Base-by-base conservation (phyloP, 176 grass and related monocot species). In the Eleusine indica region DNA sequence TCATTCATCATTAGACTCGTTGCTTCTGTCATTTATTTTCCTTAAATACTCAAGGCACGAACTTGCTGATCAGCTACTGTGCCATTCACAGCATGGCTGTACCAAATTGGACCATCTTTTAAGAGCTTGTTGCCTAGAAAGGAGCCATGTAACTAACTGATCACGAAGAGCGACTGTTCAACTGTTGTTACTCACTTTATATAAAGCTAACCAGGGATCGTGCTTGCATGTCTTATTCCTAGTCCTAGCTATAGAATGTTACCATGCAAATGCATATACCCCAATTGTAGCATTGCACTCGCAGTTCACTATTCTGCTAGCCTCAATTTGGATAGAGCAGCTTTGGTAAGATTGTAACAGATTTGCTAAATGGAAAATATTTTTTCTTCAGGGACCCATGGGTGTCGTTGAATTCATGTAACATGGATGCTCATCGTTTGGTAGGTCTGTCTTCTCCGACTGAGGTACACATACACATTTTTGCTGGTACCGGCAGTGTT, bases 401-500 rank as follows among this genome's bases (percentile, higher is more conserved):
- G 94, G 71, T 93, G 57, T 88, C 90, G 62, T 85, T 84, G 39
- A 94, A 88, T 38, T 90, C 79, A 19, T 91, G 91, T 78, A 90
- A 94, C 87, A 91, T 97, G 89, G 91, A 94, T 79, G 84, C 77
- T 46, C 85, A 93, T 76, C 87, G 89, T 67, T 81, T 87, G 49
- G 41, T 82, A 6, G 82, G 87, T 66, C 69, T 94, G 81, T 94
- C 82, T 80, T 91, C 87, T 88, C 94, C 90, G 13, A 83, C 82
- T 46, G 91, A 97, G 89, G 91, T 90, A 83, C 7, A 86, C 30
- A 61, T 18, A 4, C 53, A 9, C 10, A 6, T 41, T 19, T 1
- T 72, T 79, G 30, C 9, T 13, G 9, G 37, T 65, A 18, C 6
- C 7, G 60, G 12, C 64, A 40, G 6, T 16, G 17, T 37, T 32